These are phyloP conservation scores for Pugionium dolabratum DNA, from an alignment of 345 rosid species.

Conservation along the genomic window DNA sequence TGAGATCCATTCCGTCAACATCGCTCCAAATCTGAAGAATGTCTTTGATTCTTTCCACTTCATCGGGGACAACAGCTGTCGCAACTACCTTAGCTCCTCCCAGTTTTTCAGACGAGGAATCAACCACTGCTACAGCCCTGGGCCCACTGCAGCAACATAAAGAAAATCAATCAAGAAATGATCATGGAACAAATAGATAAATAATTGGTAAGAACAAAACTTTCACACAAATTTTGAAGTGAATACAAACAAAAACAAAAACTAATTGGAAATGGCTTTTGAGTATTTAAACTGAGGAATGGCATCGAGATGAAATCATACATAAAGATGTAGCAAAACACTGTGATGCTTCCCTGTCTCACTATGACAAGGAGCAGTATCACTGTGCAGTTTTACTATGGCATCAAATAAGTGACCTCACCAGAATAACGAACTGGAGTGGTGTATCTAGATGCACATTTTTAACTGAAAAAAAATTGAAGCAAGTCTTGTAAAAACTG, in stretches of 20 bases:
- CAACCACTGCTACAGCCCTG: conserved; percentile 70
- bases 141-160: conserved; percentile 65
- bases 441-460: conserved; percentile 81
- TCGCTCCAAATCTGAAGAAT: conserved; percentile 79
- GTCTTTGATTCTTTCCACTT: conserved; percentile 66
- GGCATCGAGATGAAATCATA: conserved; percentile 1
- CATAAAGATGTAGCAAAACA: conserved; percentile 57
- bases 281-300: background rate
- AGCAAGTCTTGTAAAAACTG: background rate
- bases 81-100: conserved; percentile 81
- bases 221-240: background rate
- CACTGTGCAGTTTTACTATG: conserved; percentile 58
- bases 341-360: conserved; percentile 47
- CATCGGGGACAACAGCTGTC: conserved; percentile 82
- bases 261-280: conserved; percentile 7
- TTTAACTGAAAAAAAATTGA: background rate
- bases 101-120: conserved; percentile 78
- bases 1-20: conserved; percentile 71
- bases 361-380: conserved; percentile 61
- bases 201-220: background rate
- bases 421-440: conserved; percentile 64
- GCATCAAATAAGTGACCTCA: conserved; percentile 87
- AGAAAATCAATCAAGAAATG: conserved; percentile 6
- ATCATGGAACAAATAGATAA: background rate
- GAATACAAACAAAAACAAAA: background rate